Percentiles rank a stretch among this genome's conserved stretches.
phyloP scores from a whole-genome alignment of 2,329 filamentous ascomycete genomes.

The Aspergillus texensis region DNA sequence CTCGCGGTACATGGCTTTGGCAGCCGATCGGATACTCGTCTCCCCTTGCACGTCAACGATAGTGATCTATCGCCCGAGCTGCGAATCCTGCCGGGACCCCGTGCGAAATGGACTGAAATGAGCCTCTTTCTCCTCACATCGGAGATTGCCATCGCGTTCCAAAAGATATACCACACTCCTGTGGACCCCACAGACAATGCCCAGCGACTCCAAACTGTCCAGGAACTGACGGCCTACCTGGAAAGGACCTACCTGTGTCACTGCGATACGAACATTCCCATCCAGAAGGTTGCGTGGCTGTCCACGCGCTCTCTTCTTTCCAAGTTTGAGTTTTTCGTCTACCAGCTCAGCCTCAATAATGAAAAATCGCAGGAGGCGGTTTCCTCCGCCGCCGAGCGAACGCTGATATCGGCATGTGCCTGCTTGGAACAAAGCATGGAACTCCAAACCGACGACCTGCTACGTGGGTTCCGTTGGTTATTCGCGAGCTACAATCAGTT shows the following conservation, averaged over 20 bases:
- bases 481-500: slow-evolving; percentile 44
- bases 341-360: slow-evolving; percentile 29
- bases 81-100: slow-evolving; percentile 51
- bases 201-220: slow-evolving; percentile 46
- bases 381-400: slow-evolving; percentile 27
- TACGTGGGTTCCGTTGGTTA: slow-evolving; percentile 40
- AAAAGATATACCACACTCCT: slow-evolving; percentile 44
- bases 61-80: slow-evolving; percentile 54
- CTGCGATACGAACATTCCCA: slow-evolving; percentile 57
- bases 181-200: slow-evolving; percentile 33
- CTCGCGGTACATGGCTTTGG: slow-evolving; percentile 53
- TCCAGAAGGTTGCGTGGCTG: slow-evolving; percentile 31
- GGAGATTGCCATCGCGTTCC: slow-evolving; percentile 53
- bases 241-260: slow-evolving; percentile 50
- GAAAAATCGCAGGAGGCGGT: slow-evolving; percentile 1
- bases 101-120: slow-evolving; percentile 59
- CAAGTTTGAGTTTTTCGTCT: slow-evolving; percentile 39
- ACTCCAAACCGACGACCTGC: slow-evolving; percentile 39
- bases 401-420: slow-evolving; percentile 35
- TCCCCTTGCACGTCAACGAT: slow-evolving; percentile 61
- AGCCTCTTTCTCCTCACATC: slow-evolving; percentile 56
- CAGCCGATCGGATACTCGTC: slow-evolving; percentile 53
- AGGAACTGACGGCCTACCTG: slow-evolving; percentile 29
- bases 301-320: slow-evolving; percentile 31
- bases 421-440: slow-evolving; percentile 35